Evolutionary conservation across 129 eudicot species (phyloP).

Genomic region (Lactuca saligna): DNA sequence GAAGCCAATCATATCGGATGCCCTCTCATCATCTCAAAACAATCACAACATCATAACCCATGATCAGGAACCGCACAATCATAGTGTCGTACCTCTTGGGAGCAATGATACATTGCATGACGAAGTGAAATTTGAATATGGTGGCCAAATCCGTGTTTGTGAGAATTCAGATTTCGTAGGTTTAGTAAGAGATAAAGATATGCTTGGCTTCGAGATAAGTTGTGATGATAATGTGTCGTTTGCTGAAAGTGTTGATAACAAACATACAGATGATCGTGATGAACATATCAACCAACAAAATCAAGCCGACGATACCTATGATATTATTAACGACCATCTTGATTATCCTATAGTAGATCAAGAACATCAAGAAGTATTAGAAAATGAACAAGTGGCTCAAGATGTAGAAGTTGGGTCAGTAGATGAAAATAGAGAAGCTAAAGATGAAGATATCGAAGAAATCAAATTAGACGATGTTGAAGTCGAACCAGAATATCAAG

Average conservation of each 20-base stretch:
- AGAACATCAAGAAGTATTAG: neutral
- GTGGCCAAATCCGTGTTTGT: neutral
- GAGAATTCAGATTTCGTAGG: conserved; percentile 24
- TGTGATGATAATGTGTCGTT: conserved; percentile 1
- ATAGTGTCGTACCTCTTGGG: neutral
- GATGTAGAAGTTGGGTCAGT: conserved; percentile 4
- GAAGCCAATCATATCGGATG: conserved; percentile 1
- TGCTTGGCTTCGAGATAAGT: neutral
- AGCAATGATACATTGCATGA: conserved; percentile 8
- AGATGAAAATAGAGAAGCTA: neutral
- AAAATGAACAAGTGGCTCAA: conserved; percentile 13
- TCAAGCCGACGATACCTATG: neutral
- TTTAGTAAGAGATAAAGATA: conserved; percentile 13
- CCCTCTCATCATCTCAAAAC: neutral
- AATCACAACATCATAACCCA: conserved; percentile 5
- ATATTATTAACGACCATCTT: conserved; percentile 6
- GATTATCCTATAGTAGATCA: conserved; percentile 5
- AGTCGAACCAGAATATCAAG: neutral
- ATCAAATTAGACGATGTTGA: neutral
- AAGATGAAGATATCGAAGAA: neutral
- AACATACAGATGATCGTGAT: conserved; percentile 1
- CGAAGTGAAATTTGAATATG: conserved; percentile 4
- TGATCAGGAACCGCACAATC: conserved; percentile 2
- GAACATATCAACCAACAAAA: neutral
- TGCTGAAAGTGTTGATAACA: conserved; percentile 3